A percentile compares a stretch with the other conserved stretches of the same genome.
phyloP scores from a whole-genome alignment of 2,329 filamentous ascomycete genomes.

The Fusarium sterilihyphosum region DNA sequence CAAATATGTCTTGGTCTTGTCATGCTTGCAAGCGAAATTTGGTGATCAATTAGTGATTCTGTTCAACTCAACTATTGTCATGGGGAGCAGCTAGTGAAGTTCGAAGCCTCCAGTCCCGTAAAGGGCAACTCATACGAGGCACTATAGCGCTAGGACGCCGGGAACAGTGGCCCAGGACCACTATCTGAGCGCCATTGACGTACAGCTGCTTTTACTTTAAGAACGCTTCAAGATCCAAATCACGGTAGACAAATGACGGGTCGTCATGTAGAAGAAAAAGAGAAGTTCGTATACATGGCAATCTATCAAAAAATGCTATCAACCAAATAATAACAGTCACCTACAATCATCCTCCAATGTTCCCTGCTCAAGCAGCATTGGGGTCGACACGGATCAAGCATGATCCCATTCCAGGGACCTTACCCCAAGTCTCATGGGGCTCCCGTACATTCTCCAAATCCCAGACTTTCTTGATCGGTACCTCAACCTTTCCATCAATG shows the following conservation, averaged over 20 bases:
- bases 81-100: background rate
- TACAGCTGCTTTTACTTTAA: background rate
- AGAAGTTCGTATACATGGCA: background rate
- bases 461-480: conserved; percentile 54
- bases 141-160: background rate
- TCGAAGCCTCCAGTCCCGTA: background rate
- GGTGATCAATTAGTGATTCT: background rate
- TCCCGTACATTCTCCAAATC: conserved; percentile 52
- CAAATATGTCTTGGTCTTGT: background rate
- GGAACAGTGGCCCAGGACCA: background rate
- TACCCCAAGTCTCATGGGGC: conserved; percentile 51
- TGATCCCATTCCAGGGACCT: conserved; percentile 49
- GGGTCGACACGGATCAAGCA: conserved; percentile 45
- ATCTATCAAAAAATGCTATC: background rate
- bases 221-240: too few species aligned
- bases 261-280: background rate
- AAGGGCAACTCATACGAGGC: background rate
- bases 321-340: background rate
- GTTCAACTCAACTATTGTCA: background rate
- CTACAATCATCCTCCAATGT: background rate
- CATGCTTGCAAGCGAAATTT: background rate
- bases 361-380: background rate
- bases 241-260: background rate
- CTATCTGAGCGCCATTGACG: background rate
- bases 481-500: conserved; percentile 45